Evolutionary conservation across 164 flowering plant species (phyloP).

Genomic region (Tinospora cordifolia): DNA sequence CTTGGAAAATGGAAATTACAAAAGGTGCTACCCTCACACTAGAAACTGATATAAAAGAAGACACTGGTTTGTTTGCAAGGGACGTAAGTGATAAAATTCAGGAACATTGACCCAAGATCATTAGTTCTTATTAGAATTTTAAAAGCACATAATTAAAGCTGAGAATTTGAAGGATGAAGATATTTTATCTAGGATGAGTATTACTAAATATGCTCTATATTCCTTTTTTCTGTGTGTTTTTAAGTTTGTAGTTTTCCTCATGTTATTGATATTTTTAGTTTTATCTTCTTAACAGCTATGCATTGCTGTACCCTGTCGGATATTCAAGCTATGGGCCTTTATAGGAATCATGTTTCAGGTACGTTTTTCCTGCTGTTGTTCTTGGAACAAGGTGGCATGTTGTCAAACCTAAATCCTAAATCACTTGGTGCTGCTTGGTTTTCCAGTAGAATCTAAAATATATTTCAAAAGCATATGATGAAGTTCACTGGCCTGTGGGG

Average conservation of each 20-base stretch:
- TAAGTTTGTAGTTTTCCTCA: slow-evolving; percentile 1
- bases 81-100: too few species aligned
- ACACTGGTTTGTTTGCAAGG: too few species aligned
- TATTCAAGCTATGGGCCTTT: slow-evolving; percentile 94
- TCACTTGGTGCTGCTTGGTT: too few species aligned
- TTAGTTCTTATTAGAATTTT: background rate
- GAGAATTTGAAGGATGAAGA: background rate
- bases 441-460: too few species aligned
- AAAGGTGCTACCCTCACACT: too few species aligned
- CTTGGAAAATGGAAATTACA: too few species aligned
- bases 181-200: background rate
- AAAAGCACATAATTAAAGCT: background rate
- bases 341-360: slow-evolving; percentile 90
- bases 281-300: slow-evolving; percentile 47
- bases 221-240: background rate
- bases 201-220: background rate
- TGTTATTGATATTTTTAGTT: background rate
- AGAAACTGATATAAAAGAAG: too few species aligned
- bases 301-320: slow-evolving; percentile 90
- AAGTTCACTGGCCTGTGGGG: too few species aligned
- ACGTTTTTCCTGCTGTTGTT: slow-evolving; percentile 1
- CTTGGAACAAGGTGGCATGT: background rate
- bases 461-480: too few species aligned
- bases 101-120: too few species aligned
- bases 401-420: too few species aligned